Percentiles rank a stretch among this genome's conserved stretches.
phyloP scores from a whole-genome alignment of 176 grass and related monocot genomes.

The Tillandsia leiboldiana region DNA sequence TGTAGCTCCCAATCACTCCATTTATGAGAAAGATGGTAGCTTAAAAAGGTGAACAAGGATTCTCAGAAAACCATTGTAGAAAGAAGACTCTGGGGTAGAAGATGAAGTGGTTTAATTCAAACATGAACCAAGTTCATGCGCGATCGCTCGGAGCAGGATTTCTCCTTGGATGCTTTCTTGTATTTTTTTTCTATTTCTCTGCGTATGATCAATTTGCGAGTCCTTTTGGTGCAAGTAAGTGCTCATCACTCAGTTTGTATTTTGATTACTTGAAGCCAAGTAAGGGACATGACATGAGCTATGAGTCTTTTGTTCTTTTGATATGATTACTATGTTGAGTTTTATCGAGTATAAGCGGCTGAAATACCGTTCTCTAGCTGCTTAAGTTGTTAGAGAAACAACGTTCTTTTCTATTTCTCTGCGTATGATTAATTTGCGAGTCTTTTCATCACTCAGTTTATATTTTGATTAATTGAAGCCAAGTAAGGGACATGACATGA shows the following conservation, averaged over 20 bases:
- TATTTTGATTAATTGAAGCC: no score
- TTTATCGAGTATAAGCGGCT: no score
- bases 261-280: not conserved
- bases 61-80: not conserved
- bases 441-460: no score
- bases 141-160: slow-evolving; percentile 32
- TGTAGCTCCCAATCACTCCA: no score
- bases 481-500: no score
- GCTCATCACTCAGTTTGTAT: not conserved
- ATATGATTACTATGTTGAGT: no score
- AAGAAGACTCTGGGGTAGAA: not conserved
- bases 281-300: not conserved
- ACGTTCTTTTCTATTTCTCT: no score
- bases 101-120: not conserved
- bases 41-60: not conserved
- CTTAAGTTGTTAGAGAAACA: no score
- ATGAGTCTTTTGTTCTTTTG: no score
- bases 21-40: no score
- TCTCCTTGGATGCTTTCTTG: slow-evolving; percentile 71
- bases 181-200: slow-evolving; percentile 66
- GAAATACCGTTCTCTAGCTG: no score
- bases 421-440: no score
- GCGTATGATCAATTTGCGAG: slow-evolving; percentile 54
- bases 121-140: not conserved
- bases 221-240: not conserved